phyloP scores from a whole-genome alignment of 1,284 basidiomycete genomes.

The Tilletiopsis washingtonensis region DNA sequence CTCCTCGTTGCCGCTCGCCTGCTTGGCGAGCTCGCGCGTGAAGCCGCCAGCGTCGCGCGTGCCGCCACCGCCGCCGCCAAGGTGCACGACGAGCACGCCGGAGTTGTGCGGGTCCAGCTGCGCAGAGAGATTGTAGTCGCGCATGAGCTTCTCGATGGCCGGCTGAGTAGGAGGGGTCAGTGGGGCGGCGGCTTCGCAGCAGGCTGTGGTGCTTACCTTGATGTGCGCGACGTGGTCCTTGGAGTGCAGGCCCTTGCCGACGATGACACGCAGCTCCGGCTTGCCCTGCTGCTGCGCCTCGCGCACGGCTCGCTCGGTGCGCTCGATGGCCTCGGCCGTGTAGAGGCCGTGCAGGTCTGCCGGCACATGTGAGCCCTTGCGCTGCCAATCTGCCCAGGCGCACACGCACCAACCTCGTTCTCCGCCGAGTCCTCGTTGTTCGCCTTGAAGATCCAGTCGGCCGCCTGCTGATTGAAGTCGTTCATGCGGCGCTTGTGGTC shows the following conservation, averaged over 20 bases:
- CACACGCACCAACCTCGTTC: slow-evolving; percentile 10
- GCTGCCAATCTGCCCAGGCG: neutral
- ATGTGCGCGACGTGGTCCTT: slow-evolving; percentile 71
- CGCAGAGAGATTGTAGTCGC: slow-evolving; percentile 66
- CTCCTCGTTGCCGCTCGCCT: slow-evolving; percentile 38
- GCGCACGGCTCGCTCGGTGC: slow-evolving; percentile 56
- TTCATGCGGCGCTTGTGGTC: slow-evolving; percentile 72
- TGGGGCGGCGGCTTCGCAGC: neutral
- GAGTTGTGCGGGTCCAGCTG: slow-evolving; percentile 72
- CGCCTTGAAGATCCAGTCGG: slow-evolving; percentile 71
- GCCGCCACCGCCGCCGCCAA: slow-evolving; percentile 52
- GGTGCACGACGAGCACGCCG: slow-evolving; percentile 76
- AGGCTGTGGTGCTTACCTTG: slow-evolving; percentile 49
- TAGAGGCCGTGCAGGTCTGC: slow-evolving; percentile 82
- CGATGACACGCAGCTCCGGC: slow-evolving; percentile 70
- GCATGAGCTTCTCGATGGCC: slow-evolving; percentile 79
- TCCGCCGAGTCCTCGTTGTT: slow-evolving; percentile 11
- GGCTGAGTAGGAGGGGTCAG: slow-evolving; percentile 53
- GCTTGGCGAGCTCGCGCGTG: slow-evolving; percentile 34
- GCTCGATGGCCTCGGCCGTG: slow-evolving; percentile 64
- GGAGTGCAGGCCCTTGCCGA: slow-evolving; percentile 79
- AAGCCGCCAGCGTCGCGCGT: slow-evolving; percentile 24
- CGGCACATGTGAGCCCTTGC: neutral
- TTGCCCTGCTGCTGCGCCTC: slow-evolving; percentile 62
- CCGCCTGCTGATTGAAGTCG: slow-evolving; percentile 71